Base-by-base conservation (phyloP, 2,329 filamentous ascomycete genomes). In the Ophioceras dolichostomum region DNA sequence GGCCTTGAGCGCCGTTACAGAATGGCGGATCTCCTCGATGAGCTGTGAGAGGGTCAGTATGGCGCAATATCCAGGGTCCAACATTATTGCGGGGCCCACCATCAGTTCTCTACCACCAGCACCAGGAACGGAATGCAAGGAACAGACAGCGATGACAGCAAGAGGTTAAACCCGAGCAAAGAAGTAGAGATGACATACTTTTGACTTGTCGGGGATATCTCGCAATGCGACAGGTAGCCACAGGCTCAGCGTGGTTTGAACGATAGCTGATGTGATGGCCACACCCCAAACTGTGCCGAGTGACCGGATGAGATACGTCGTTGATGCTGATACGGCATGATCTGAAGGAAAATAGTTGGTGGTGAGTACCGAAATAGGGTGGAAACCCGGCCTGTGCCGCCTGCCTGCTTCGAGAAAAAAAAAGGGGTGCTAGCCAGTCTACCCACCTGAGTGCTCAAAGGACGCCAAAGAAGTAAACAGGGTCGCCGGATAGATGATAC, bases 211-310 rank as follows among this genome's bases (percentile, higher is more conserved):
- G 42, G 68, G 61, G 50, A 77, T 57, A 50, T 64, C 67, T 48
- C 57, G 62, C 52, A 79, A 56, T 45, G 65, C 72, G 42, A 59
- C 55, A 5, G 68, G 67, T 19, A 80, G 60, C 42, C 64, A 61
- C 45, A 64, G 56, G 46, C 62, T 71, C 44, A 80, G 61, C 39
- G 68, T 71, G 39, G 73, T 79, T 53, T 80, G 76, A 24, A 77
- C 62, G 32, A 80, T 73, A 6, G 74, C 67, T 8, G 74, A 76
- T 0, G 73, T 73, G 26, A 74, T 59, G 1, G 76, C 74, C 2
- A 80, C 76, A 9, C 76, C 75, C 67, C 73, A 79, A 13, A 80
- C 74, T 0, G 67, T 71, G 2, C 75, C 76, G 3, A 80, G 56
- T 0, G 73, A 79, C 19, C 76, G 68, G 31, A 80, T 67, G 16